phyloP scores from a whole-genome alignment of 2,329 filamentous ascomycete species.

The Penicillium sp. region DNA sequence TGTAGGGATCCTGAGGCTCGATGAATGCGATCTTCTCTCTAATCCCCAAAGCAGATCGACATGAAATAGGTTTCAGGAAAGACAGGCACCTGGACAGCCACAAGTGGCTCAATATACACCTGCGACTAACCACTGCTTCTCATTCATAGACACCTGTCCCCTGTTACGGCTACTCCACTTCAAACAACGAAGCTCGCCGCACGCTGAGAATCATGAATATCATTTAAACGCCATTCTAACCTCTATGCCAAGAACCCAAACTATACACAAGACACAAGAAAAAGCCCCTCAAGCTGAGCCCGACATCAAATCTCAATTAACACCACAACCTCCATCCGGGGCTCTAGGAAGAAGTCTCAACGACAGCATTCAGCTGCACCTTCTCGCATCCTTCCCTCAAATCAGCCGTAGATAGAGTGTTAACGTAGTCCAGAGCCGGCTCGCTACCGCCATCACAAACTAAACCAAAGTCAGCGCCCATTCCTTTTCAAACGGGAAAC shows the following conservation, averaged over 20 bases:
- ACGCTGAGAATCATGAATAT: not conserved
- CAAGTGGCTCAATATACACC: not conserved
- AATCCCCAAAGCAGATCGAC: not conserved
- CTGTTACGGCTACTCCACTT: not conserved
- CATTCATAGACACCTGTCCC: not conserved
- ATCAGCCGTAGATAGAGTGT: slow-evolving; percentile 1
- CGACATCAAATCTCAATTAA: not conserved
- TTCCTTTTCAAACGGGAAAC: not conserved
- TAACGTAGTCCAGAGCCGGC: slow-evolving; percentile 12
- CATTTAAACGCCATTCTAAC: not conserved
- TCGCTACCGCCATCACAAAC: slow-evolving; percentile 4
- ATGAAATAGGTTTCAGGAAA: not conserved
- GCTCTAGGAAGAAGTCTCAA: not conserved
- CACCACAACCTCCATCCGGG: not conserved
- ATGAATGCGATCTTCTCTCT: not conserved
- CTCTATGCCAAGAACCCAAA: not conserved
- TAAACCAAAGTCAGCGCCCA: not conserved
- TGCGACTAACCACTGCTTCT: not conserved
- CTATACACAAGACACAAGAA: not conserved
- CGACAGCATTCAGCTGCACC: slow-evolving; percentile 2
- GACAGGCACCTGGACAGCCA: not conserved
- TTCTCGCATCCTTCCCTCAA: slow-evolving; percentile 11
- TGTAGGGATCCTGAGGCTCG: not conserved
- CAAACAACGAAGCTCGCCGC: not conserved
- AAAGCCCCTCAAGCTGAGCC: not conserved